Evolutionary conservation across 2,329 filamentous ascomycete genomes (phyloP).

Genomic region (Aspergillus ibericus): DNA sequence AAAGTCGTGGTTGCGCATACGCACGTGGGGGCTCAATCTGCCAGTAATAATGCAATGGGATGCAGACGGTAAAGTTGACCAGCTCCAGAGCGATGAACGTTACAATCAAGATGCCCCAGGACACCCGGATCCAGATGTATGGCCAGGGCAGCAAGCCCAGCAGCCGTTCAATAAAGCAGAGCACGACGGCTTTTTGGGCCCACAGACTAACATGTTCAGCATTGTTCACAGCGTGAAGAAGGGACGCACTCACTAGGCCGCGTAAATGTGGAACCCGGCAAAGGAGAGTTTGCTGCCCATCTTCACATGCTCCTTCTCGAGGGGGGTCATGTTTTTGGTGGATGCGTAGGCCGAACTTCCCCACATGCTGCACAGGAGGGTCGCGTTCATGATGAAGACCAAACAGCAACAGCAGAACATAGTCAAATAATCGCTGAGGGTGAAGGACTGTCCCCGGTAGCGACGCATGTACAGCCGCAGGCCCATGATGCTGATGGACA

Average conservation of each 20-base stretch:
- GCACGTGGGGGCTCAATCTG: slow-evolving; percentile 13
- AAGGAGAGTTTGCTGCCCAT: slow-evolving; percentile 8
- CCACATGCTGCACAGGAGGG: slow-evolving; percentile 2
- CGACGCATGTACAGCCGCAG: slow-evolving; percentile 13
- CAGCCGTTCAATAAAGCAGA: slow-evolving; percentile 13
- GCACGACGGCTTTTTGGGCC: slow-evolving; percentile 13
- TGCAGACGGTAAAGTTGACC: slow-evolving; percentile 8
- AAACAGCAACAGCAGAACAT: slow-evolving; percentile 3
- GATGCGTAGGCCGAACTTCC: not conserved
- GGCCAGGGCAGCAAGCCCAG: slow-evolving; percentile 11
- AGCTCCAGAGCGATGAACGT: not conserved
- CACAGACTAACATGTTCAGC: slow-evolving; percentile 7
- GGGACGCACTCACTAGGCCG: slow-evolving; percentile 4
- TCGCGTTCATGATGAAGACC: slow-evolving; percentile 1
- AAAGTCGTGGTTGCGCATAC: not conserved
- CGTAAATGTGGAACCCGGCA: slow-evolving; percentile 5
- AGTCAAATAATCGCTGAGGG: slow-evolving; percentile 15
- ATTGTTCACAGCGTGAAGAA: not conserved
- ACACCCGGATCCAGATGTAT: slow-evolving; percentile 12
- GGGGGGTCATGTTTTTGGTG: not conserved
- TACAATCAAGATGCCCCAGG: slow-evolving; percentile 6
- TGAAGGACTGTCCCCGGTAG: slow-evolving; percentile 11
- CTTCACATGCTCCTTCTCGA: slow-evolving; percentile 3
- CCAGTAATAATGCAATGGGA: slow-evolving; percentile 8
- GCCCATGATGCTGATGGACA: slow-evolving; percentile 11